A percentile compares a stretch with the other conserved stretches of the same genome.
phyloP scores from a whole-genome alignment of 148 eudicot genomes.

The Diospyros lotus region DNA sequence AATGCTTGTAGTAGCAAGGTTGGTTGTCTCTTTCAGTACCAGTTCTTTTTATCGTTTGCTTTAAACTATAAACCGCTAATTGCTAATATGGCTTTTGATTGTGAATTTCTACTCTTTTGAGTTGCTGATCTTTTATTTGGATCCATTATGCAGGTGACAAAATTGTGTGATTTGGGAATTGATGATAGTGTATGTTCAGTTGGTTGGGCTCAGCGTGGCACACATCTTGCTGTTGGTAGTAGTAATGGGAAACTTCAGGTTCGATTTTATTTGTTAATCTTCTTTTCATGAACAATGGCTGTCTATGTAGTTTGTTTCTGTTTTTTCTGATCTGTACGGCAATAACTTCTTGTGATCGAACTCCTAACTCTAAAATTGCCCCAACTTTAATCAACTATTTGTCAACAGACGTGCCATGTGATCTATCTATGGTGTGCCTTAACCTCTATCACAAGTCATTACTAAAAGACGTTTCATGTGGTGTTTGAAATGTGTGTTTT shows the following conservation, averaged over 20 bases:
- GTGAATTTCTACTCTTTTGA: neutral
- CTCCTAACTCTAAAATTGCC: too few species aligned
- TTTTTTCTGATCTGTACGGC: too few species aligned
- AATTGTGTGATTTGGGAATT: slow-evolving; percentile 77
- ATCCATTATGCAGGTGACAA: slow-evolving; percentile 54
- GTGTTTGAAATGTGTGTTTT: too few species aligned
- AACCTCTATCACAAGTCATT: too few species aligned
- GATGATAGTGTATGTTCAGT: slow-evolving; percentile 92
- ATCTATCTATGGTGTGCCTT: too few species aligned
- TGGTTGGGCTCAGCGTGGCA: slow-evolving; percentile 90
- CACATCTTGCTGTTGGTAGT: slow-evolving; percentile 82
- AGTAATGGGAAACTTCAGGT: slow-evolving; percentile 79
- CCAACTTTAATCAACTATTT: too few species aligned
- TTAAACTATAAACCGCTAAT: neutral
- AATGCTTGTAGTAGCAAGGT: slow-evolving; percentile 98
- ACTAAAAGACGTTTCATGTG: too few species aligned
- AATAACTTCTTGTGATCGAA: too few species aligned
- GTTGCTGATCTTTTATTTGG: neutral
- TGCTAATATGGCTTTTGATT: neutral
- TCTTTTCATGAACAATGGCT: neutral
- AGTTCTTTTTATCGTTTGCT: neutral
- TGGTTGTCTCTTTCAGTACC: slow-evolving; percentile 2
- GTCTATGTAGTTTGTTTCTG: neutral
- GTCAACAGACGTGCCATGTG: too few species aligned
- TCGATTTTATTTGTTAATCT: neutral